Evolutionary conservation across 192 early-diverging fungal species (phyloP).

Genomic region (Dissophora globulifera): DNA sequence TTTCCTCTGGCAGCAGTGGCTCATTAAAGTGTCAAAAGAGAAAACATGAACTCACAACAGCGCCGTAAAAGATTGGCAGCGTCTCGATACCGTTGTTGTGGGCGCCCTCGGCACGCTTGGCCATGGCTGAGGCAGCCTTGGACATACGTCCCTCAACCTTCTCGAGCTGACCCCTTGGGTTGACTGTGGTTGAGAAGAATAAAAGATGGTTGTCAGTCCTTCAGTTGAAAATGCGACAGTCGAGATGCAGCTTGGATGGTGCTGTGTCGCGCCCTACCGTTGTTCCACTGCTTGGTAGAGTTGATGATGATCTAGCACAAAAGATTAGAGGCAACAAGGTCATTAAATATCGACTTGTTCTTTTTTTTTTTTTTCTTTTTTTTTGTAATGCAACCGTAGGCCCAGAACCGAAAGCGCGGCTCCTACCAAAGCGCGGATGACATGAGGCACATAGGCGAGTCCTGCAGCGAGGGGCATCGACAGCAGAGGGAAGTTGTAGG

Average conservation of each 20-base stretch:
- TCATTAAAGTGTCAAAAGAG: slow-evolving; percentile 20
- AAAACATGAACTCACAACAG: slow-evolving; percentile 46
- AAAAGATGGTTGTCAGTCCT: too few relatives aligned
- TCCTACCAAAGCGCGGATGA: slow-evolving; percentile 29
- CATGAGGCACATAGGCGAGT: slow-evolving; percentile 52
- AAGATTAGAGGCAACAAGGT: slow-evolving; percentile 1
- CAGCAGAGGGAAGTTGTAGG: slow-evolving; percentile 43
- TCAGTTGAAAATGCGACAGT: not conserved
- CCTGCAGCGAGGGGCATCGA: slow-evolving; percentile 38
- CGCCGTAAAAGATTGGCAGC: slow-evolving; percentile 41
- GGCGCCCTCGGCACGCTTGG: slow-evolving; percentile 54
- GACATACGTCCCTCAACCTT: slow-evolving; percentile 47
- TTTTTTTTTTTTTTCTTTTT: too few relatives aligned
- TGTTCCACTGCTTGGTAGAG: slow-evolving; percentile 51
- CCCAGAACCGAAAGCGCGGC: not conserved
- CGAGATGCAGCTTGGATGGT: not conserved
- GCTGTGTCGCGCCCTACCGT: slow-evolving; percentile 43
- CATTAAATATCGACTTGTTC: too few relatives aligned
- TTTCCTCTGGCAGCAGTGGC: too few relatives aligned
- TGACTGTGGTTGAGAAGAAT: too few relatives aligned
- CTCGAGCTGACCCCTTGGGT: slow-evolving; percentile 48
- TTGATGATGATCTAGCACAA: slow-evolving; percentile 30
- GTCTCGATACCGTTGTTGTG: slow-evolving; percentile 53
- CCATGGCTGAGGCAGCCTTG: slow-evolving; percentile 41
- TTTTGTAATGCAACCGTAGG: too few relatives aligned